Evolutionary conservation across 2,329 filamentous ascomycete species (phyloP).

Genomic region (Acephala macrosclerotiorum): DNA sequence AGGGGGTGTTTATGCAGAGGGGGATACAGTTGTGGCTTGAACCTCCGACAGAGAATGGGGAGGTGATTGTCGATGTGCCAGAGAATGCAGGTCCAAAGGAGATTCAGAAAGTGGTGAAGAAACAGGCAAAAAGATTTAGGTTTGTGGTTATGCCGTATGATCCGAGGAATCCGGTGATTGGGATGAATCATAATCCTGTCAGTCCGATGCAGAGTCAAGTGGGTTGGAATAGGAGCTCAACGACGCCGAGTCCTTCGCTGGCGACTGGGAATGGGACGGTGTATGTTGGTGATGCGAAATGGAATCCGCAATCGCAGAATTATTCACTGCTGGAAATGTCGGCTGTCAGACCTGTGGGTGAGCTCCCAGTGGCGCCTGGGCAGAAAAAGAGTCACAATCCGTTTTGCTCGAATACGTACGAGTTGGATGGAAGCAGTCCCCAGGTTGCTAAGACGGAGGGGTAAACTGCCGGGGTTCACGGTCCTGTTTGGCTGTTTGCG

Average conservation of each 20-base stretch:
- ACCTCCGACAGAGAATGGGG: constrained; percentile 30
- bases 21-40: constrained; percentile 40
- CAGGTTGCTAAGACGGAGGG: neutral
- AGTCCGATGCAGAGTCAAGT: neutral
- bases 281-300: neutral
- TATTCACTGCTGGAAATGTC: neutral
- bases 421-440: neutral
- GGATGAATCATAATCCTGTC: neutral
- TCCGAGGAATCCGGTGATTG: neutral
- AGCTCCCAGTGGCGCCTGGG: neutral
- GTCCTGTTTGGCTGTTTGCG: neutral
- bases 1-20: constrained; percentile 24
- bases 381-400: neutral
- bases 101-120: constrained; percentile 20
- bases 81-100: constrained; percentile 3
- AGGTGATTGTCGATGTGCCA: constrained; percentile 13
- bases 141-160: constrained; percentile 27
- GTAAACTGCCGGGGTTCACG: neutral
- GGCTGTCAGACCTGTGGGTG: neutral
- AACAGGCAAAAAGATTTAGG: constrained; percentile 24
- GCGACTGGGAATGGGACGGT: neutral
- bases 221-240: neutral
- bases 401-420: neutral
- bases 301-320: neutral
- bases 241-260: neutral